phyloP scores from a whole-genome alignment of 352 stramenopile species.

The Globisporangium iwayamae region DNA sequence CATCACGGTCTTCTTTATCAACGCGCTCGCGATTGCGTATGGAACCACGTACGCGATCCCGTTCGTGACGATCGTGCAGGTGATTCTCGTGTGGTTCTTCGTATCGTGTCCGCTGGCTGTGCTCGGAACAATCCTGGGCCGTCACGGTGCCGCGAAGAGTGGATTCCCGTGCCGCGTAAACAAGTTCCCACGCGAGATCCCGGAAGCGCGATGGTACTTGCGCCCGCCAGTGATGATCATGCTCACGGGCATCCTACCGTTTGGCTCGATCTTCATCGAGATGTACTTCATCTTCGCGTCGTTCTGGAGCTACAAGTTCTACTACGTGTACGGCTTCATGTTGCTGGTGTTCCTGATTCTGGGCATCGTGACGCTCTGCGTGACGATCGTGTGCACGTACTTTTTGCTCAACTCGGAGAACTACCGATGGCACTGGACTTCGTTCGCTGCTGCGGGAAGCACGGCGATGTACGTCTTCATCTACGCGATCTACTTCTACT shows the following conservation, averaged over 20 bases:
- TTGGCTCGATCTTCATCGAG: constrained; percentile 99
- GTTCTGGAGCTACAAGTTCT: constrained; percentile 99
- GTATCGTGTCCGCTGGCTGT: constrained; percentile 95
- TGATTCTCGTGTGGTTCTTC: constrained; percentile 97
- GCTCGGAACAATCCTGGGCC: constrained; percentile 95
- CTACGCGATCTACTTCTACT: constrained; percentile 99
- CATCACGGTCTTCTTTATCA: constrained; percentile 88
- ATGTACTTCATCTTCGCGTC: constrained; percentile 99
- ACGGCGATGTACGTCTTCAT: constrained; percentile 98
- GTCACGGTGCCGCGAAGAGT: constrained; percentile 88
- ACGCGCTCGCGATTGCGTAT: constrained; percentile 75
- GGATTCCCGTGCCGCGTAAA: constrained; percentile 94
- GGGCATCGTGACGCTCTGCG: constrained; percentile 96
- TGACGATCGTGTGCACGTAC: constrained; percentile 99
- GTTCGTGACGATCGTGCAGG: constrained; percentile 83
- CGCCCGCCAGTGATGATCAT: constrained; percentile 88
- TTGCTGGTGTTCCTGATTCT: constrained; percentile 98
- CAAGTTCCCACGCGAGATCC: constrained; percentile 92
- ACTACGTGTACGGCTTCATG: constrained; percentile 99
- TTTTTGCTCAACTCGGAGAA: constrained; percentile 99
- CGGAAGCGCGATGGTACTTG: constrained; percentile 77
- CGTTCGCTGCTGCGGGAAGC: constrained; percentile 91
- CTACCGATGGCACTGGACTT: constrained; percentile 99
- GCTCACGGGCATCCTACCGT: constrained; percentile 96
- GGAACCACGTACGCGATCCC: constrained; percentile 85